These are phyloP conservation scores for Polysphondylium violaceum DNA, from an alignment of 78 protist species.

Conservation along the genomic window DNA sequence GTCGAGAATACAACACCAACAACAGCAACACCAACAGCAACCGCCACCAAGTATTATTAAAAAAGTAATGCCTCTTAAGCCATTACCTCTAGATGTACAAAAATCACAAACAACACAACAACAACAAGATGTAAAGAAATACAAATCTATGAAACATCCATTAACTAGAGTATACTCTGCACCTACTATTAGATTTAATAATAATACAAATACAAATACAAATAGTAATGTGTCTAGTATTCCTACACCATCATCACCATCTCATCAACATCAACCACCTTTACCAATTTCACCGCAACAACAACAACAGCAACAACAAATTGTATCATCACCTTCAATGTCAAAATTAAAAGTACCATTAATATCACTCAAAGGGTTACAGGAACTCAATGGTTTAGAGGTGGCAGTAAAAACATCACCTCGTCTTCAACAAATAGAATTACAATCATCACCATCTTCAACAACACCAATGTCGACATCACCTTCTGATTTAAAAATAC, in stretches of 20 bases:
- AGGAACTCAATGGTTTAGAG: too few species aligned
- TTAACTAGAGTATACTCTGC: conserved; percentile 43
- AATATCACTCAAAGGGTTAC: too few species aligned
- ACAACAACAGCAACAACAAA: neutral
- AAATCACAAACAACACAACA: conserved; percentile 2
- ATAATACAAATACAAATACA: neutral
- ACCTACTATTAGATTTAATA: conserved; percentile 28
- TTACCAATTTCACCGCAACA: neutral
- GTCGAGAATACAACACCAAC: neutral
- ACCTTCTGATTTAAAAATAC: too few species aligned
- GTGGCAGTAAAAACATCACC: too few species aligned
- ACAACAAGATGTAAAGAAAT: neutral
- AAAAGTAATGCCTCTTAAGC: neutral
- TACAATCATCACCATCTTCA: too few species aligned
- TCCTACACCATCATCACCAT: conserved; percentile 40
- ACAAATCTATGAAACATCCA: conserved; percentile 52
- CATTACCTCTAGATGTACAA: neutral
- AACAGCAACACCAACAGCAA: neutral
- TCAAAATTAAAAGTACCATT: too few species aligned
- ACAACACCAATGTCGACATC: too few species aligned
- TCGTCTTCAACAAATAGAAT: too few species aligned
- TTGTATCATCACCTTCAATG: too few species aligned
- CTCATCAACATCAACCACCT: neutral
- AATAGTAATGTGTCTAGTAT: neutral
- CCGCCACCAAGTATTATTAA: neutral